Conservation (phyloP, 2,329 filamentous ascomycete genomes). For the Penicillium sp. region DNA sequence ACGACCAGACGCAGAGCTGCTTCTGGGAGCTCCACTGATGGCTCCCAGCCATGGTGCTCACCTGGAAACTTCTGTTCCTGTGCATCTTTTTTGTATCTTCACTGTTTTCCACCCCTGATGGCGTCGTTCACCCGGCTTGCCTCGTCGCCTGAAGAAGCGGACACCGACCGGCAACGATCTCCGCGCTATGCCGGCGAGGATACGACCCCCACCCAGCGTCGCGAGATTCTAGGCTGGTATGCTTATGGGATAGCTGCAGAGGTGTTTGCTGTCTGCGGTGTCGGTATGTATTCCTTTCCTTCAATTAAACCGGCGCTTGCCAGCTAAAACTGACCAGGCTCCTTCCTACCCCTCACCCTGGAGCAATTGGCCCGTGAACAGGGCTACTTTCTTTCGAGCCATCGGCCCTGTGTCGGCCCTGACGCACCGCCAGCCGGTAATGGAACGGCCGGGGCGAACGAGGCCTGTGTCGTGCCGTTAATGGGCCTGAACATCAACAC, state of each 20-base stretch:
- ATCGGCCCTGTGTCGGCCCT: conserved; percentile 37
- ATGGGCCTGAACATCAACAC: conserved; percentile 42
- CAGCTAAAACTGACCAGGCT: conserved; percentile 57
- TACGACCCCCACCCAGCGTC: conserved; percentile 76
- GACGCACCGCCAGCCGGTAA: conserved; percentile 28
- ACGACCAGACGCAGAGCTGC: conserved; percentile 2
- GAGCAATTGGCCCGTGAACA: conserved; percentile 91
- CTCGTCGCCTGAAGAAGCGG: conserved; percentile 21
- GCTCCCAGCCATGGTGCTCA: conserved; percentile 20
- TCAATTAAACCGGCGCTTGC: too few relatives aligned
- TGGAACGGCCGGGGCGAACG: conserved; percentile 24
- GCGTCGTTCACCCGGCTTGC: conserved; percentile 22
- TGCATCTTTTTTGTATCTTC: not conserved
- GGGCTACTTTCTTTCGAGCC: conserved; percentile 70
- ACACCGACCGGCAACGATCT: conserved; percentile 33
- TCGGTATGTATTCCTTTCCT: conserved; percentile 52
- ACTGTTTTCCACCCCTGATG: conserved; percentile 1
- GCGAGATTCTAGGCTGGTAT: conserved; percentile 89
- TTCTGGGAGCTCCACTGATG: conserved; percentile 12
- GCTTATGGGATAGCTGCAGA: conserved; percentile 93
- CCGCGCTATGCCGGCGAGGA: conserved; percentile 79
- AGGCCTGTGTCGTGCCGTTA: conserved; percentile 39
- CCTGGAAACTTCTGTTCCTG: conserved; percentile 6
- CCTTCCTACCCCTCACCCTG: conserved; percentile 89
- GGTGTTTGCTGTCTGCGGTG: conserved; percentile 87